Base-by-base conservation (phyloP, 441 rosid species). In the Jatropha multifida region DNA sequence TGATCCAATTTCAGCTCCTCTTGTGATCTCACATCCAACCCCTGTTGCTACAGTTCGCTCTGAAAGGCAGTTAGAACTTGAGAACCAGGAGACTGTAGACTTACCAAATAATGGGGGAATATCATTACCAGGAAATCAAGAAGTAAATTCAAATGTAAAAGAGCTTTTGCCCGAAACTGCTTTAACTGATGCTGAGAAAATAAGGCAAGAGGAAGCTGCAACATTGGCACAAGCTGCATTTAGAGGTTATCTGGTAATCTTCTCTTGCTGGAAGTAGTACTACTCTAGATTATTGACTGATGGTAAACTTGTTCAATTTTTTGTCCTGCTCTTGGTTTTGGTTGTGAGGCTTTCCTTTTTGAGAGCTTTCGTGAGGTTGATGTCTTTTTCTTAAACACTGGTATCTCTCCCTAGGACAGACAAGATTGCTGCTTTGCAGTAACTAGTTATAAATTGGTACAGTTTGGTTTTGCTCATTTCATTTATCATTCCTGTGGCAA, bases 211-310 rank as follows among this genome's bases (percentile, higher is more conserved):
- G 80, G 77, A 86, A 73, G 94, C 98, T 58, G 96, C 97, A 27
- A 92, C 83, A 5, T 72, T 81, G 74, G 90, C 84, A 48, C 99
- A 96, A 85, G 97, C 99, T 85, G 91, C 92, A 74, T 96, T 92
- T 83, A 88, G 97, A 87, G 97, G 99, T 66, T 92, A 87, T 83
- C 80, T 91, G 99, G 99, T 96, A 96, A 83, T 77, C 65, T 76
- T 71, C 74, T 74, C 23, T 15, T 42, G 42, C 65, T 44, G 9
- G 52, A 66, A 60, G 17, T 52, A 11, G 38, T 42, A 10, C 27
- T 48, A 20, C 66, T 68, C 4, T 49, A 8, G 67, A 32, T 18
- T 58, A 65, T 62, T 77, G 63, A 49, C 12, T 70, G 11, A 44
- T 55, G 2, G 66, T 52, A 58, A 26, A 69, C 38, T 48, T 58